Evolutionary conservation across 371 early-diverging fungal genomes (phyloP).

Genomic region (Mortierella sp.): DNA sequence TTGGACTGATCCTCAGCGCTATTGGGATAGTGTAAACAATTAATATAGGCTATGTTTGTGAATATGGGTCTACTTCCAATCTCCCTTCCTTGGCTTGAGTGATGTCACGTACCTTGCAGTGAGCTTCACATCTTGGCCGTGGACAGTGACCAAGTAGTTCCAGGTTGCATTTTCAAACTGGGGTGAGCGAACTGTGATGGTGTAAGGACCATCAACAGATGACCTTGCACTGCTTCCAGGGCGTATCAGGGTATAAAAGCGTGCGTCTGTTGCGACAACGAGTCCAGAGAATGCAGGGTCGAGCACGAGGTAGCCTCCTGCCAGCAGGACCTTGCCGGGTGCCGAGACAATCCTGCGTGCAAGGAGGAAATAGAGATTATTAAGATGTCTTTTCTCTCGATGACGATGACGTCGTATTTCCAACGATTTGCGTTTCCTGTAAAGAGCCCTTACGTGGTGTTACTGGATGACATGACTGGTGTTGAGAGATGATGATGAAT

Average conservation of each 20-base stretch:
- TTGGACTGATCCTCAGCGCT: slow-evolving; percentile 50
- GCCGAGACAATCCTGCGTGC: slow-evolving; percentile 73
- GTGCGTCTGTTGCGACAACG: slow-evolving; percentile 85
- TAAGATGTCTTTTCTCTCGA: not conserved
- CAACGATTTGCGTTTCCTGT: no score
- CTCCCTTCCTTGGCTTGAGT: not conserved
- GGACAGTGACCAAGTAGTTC: slow-evolving; percentile 60
- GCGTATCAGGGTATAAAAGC: slow-evolving; percentile 82
- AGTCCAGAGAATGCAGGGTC: slow-evolving; percentile 84
- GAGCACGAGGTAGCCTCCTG: slow-evolving; percentile 96
- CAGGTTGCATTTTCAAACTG: slow-evolving; percentile 79
- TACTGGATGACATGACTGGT: slow-evolving; percentile 3
- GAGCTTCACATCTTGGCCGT: slow-evolving; percentile 22
- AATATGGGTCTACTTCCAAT: no score
- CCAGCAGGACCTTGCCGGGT: slow-evolving; percentile 94
- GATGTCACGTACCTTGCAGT: slow-evolving; percentile 14
- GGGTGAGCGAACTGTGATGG: slow-evolving; percentile 71
- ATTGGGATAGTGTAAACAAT: not conserved
- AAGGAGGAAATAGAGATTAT: not conserved
- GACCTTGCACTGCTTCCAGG: slow-evolving; percentile 14
- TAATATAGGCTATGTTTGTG: not conserved
- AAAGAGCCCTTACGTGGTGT: slow-evolving; percentile 21
- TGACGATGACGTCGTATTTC: not conserved
- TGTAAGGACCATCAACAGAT: slow-evolving; percentile 14
- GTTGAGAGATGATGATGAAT: not conserved